phyloP scores from a whole-genome alignment of 805 yeast species.

The Candida michaelii region DNA sequence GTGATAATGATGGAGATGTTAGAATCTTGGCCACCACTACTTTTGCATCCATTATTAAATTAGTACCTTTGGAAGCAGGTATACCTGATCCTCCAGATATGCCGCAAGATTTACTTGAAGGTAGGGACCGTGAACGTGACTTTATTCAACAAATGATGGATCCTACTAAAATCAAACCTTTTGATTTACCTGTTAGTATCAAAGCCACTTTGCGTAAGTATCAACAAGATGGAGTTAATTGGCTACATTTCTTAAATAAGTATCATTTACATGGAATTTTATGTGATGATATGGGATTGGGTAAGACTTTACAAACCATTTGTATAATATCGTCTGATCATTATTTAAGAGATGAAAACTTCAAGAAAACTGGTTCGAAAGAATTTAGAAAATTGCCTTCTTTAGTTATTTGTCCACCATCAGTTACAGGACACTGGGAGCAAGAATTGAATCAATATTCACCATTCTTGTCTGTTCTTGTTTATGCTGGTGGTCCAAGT shows the following conservation, averaged over 20 bases:
- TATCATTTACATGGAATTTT: conserved; percentile 95
- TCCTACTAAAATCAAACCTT: conserved; percentile 83
- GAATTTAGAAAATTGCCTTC: conserved; percentile 81
- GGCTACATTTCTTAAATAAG: conserved; percentile 93
- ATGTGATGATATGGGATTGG: conserved; percentile 99
- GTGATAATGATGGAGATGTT: conserved; percentile 88
- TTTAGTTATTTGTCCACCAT: conserved; percentile 91
- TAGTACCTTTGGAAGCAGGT: conserved; percentile 97
- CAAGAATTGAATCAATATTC: conserved; percentile 90
- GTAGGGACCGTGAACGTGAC: conserved; percentile 91
- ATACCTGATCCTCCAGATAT: conserved; percentile 92
- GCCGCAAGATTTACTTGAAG: conserved; percentile 78
- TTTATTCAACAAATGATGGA: conserved; percentile 98
- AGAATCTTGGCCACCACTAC: conserved; percentile 91
- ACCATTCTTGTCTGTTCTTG: conserved; percentile 77
- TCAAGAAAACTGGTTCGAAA: conserved; percentile 52
- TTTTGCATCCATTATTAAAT: conserved; percentile 90
- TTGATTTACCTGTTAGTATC: conserved; percentile 84
- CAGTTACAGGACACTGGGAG: conserved; percentile 98
- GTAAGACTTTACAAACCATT: conserved; percentile 94
- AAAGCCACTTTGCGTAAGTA: conserved; percentile 91
- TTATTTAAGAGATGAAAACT: conserved; percentile 74
- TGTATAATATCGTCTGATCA: conserved; percentile 97
- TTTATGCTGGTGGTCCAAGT: conserved; percentile 92
- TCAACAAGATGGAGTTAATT: conserved; percentile 97